Evolutionary conservation across 306 rosid species (phyloP), one percentile per base, ranked within the genome.

Genomic region (Trifolium subterraneum): DNA sequence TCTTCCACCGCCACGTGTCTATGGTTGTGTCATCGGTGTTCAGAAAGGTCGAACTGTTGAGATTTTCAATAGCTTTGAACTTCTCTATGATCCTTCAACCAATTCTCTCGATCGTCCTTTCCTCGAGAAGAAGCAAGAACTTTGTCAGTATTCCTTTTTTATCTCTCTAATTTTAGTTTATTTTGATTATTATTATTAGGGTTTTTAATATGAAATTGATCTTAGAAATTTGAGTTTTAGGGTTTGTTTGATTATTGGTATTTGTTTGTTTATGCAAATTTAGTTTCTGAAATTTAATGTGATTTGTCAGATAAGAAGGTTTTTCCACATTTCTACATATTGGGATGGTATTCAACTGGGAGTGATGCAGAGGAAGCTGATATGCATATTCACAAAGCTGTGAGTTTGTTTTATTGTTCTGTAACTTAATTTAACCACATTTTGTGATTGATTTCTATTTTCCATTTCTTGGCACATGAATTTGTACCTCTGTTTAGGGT

Each of bases 41-140:
- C 99, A 95, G 96, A 85, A 93, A 45, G 99, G 98, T 20, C 99
- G 99, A 65, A 95, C 96, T 6, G 98, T 95, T 11, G 99, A 95
- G 90, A 95, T 95, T 80, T 95, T 95, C 86, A 95, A 95, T 78
- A 95, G 99, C 90, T 95, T 95, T 66, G 98, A 95, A 84, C 97
- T 95, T 27, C 97, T 92, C 27, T 92, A 87, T 18, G 98, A 95
- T 58, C 85, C 93, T 39, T 71, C 84, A 23, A 79, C 96, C 12
- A 82, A 90, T 60, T 92, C 98, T 5, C 98, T 95, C 10, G 98
- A 95, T 76, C 96, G 99, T 7, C 6, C 88, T 27, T 95, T 95
- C 83, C 97, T 95, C 70, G 92, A 88, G 88, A 95, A 92, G 97
- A 92, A 95, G 83, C 99, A 92, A 85, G 99, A 95, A 65, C 99